phyloP scores from a whole-genome alignment of 495 filamentous ascomycete species.

The Lophiotrema nucula region DNA sequence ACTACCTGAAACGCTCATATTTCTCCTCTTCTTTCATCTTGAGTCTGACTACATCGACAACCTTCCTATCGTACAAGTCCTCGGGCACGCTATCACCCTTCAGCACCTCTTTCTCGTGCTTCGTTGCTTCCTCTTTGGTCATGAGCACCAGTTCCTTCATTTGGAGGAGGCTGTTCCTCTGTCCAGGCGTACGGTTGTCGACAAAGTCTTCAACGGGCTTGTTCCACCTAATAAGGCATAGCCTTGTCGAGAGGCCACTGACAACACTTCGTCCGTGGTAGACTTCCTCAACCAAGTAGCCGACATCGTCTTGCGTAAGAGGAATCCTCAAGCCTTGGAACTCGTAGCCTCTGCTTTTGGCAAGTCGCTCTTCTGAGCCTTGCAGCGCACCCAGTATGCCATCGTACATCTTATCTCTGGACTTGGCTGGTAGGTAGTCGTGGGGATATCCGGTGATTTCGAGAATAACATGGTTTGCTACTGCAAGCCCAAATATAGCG shows the following conservation, averaged over 20 bases:
- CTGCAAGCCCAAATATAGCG: conserved; percentile 85
- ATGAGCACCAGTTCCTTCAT: conserved; percentile 82
- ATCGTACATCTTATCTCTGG: conserved; percentile 86
- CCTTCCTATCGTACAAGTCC: conserved; percentile 67
- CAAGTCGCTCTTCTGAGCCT: conserved; percentile 70
- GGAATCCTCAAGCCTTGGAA: conserved; percentile 72
- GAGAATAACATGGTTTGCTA: conserved; percentile 88
- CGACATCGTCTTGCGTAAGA: conserved; percentile 72
- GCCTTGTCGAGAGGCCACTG: conserved; percentile 72
- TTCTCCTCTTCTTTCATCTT: conserved; percentile 61
- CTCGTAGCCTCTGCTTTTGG: conserved; percentile 56
- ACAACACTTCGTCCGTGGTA: conserved; percentile 80
- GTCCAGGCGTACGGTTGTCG: conserved; percentile 49
- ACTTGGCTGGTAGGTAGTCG: conserved; percentile 79
- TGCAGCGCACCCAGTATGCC: conserved; percentile 70
- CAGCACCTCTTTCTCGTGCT: conserved; percentile 79
- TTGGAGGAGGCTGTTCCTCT: conserved; percentile 64
- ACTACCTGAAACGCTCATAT: conserved; percentile 32
- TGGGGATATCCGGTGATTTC: conserved; percentile 82
- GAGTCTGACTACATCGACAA: conserved; percentile 62
- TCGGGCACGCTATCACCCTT: conserved; percentile 63
- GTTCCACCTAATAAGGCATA: conserved; percentile 76
- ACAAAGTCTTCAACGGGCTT: conserved; percentile 51
- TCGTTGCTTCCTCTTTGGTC: conserved; percentile 89
- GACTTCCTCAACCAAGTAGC: conserved; percentile 86